Base-by-base conservation (phyloP, 768 basidiomycete species). In the Leccinum disarticulatum region DNA sequence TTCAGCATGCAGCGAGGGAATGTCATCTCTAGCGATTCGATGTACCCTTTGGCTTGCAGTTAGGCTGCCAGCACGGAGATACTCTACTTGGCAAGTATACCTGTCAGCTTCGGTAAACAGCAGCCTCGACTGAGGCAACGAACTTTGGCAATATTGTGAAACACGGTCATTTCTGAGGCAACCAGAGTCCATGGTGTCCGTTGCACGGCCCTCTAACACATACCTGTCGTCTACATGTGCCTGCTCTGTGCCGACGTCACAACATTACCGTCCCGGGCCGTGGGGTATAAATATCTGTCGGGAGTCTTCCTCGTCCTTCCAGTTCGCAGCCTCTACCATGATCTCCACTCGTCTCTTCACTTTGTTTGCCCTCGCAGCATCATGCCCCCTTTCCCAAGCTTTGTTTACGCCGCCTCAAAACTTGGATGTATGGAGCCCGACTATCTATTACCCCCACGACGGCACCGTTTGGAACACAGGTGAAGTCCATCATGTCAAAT, bases 381-480 rank as follows among this genome's bases (percentile, higher is more conserved):
- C 56, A 7, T 43, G 58, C 14, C 63, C 72, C 28, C 17, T 60
- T 38, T 38, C 63, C 3, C 4, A 33, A 38, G 43, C 61, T 27
- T 11, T 43, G 11, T 36, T 46, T 10, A 28, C 54, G 8, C 15
- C 54, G 8, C 15, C 14, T 31, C 52, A 56, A 11, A 4, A 25
- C 6, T 50, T 66, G 22, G 72, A 72, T 52, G 74, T 73, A 19
- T 74, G 58, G 30, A 58, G 11, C 4, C 76, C 75, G n/a, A n/a
- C 2, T 0, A 51, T 77, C 56, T 17, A 52, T 15, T 57, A 58
- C 57, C 76, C 76, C 4, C 27, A 65, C 3, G 50, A 22, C 0
- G 61, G 51, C 17, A 64, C 67, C 14, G 55, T 70, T 41, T 75
- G 73, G 74, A 48, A 33, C 33, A 56, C 59, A 47, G 70, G 71